Conservation (phyloP, 805 yeast species). For the Isabelozyma pseudorhagii region DNA sequence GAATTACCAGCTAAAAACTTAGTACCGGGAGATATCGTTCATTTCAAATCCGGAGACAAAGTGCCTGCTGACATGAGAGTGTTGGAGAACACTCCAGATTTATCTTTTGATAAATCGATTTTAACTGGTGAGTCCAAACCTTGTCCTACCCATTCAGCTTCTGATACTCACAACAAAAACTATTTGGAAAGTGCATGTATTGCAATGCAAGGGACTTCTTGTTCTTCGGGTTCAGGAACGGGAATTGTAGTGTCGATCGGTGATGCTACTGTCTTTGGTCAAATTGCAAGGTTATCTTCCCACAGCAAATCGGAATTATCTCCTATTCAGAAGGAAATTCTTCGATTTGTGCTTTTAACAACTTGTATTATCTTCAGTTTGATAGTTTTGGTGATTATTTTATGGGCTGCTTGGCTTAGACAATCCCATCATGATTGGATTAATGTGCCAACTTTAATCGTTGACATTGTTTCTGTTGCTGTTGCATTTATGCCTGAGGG, state of each 20-base stretch:
- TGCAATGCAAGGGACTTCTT: constrained; percentile 46
- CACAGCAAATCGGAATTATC: constrained; percentile 36
- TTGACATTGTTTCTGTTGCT: constrained; percentile 43
- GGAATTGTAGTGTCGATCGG: constrained; percentile 46
- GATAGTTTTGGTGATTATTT: constrained; percentile 25
- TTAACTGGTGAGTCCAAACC: constrained; percentile 51
- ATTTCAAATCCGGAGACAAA: constrained; percentile 36
- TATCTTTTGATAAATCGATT: constrained; percentile 44
- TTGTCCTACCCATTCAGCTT: constrained; percentile 21
- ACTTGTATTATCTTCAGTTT: constrained; percentile 21
- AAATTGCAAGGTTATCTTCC: constrained; percentile 41
- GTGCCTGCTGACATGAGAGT: constrained; percentile 49
- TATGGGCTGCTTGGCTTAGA: constrained; percentile 46
- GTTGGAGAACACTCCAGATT: constrained; percentile 29
- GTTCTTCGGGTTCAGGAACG: constrained; percentile 41
- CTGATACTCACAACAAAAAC: constrained; percentile 29
- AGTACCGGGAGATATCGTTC: constrained; percentile 46
- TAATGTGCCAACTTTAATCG: constrained; percentile 35
- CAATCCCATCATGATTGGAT: constrained; percentile 40
- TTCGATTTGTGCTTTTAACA: constrained; percentile 29
- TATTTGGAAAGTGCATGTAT: constrained; percentile 42
- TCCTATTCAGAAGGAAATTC: constrained; percentile 41
- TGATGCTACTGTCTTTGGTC: constrained; percentile 44
- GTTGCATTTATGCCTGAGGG: constrained; percentile 55
- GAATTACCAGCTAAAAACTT: constrained; percentile 29